Conservation (phyloP, 2,329 filamentous ascomycete genomes). For the Nemania abortiva region DNA sequence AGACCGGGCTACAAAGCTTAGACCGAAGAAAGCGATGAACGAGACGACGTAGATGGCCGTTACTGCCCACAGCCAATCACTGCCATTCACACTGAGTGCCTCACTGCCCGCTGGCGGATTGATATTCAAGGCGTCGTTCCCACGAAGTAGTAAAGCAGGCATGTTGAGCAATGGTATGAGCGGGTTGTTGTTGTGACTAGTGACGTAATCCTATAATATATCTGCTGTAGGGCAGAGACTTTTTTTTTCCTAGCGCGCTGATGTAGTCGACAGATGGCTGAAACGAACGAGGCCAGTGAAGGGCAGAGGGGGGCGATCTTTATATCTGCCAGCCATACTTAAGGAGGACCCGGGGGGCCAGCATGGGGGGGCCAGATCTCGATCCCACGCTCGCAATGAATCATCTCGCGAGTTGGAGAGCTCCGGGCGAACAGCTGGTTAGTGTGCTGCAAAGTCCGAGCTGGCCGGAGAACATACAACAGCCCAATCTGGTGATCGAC, state of each 20-base stretch:
- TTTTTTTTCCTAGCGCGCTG: slow-evolving; percentile 3
- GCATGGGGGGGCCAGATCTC: slow-evolving; percentile 22
- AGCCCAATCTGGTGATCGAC: slow-evolving; percentile 30
- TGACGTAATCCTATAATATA: not conserved
- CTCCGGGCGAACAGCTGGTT: slow-evolving; percentile 6
- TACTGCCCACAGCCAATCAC: slow-evolving; percentile 68
- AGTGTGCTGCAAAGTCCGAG: slow-evolving; percentile 35
- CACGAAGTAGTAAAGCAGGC: slow-evolving; percentile 26
- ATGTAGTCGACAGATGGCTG: slow-evolving; percentile 9
- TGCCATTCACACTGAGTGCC: slow-evolving; percentile 59
- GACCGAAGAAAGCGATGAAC: slow-evolving; percentile 58
- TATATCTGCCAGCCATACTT: slow-evolving; percentile 30
- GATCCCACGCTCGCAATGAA: slow-evolving; percentile 19
- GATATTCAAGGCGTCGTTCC: slow-evolving; percentile 61
- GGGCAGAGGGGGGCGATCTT: slow-evolving; percentile 13
- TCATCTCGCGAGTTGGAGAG: slow-evolving; percentile 27
- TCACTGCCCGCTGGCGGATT: slow-evolving; percentile 60
- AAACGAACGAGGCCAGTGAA: not conserved
- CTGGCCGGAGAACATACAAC: slow-evolving; percentile 23
- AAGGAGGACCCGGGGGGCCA: slow-evolving; percentile 3
- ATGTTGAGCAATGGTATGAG: slow-evolving; percentile 17
- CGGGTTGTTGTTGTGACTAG: not conserved
- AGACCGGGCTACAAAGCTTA: slow-evolving; percentile 58
- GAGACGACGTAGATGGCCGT: slow-evolving; percentile 61
- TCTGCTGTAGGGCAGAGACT: not conserved